phyloP scores from a whole-genome alignment of 768 basidiomycete genomes.

The Coprinellus micaceus region DNA sequence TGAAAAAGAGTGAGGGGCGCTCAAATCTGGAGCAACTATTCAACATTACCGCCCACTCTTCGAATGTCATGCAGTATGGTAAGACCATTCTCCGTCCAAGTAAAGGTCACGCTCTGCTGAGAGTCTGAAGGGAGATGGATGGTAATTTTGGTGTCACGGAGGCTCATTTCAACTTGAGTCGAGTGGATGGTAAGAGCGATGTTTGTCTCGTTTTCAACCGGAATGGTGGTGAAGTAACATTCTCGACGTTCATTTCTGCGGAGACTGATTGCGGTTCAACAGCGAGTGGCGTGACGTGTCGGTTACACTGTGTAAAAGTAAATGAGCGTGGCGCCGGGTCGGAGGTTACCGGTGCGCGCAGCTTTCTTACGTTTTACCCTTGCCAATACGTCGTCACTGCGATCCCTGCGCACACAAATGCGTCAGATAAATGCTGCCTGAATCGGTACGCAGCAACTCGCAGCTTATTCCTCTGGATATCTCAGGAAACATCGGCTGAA shows the following conservation, averaged over 20 bases:
- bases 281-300: neutral
- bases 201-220: no score
- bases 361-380: neutral
- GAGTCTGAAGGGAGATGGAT: slow-evolving; percentile 8
- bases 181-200: no score
- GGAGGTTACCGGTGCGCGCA: slow-evolving; percentile 5
- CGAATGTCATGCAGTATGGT: slow-evolving; percentile 5
- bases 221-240: no score
- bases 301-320: slow-evolving; percentile 20
- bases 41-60: slow-evolving; percentile 6
- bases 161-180: no score
- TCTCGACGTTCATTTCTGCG: no score
- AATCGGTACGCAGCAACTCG: no score
- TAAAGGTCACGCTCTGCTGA: slow-evolving; percentile 7
- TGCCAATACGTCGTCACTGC: slow-evolving; percentile 71
- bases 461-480: no score
- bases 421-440: slow-evolving; percentile 48
- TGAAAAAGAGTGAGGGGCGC: neutral
- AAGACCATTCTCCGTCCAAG: slow-evolving; percentile 8
- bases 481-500: no score
- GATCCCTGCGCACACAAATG: slow-evolving; percentile 57
- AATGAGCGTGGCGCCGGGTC: slow-evolving; percentile 80
- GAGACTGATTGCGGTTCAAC: no score
- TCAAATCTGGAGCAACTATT: neutral
- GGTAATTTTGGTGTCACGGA: slow-evolving; percentile 1